Conservation (phyloP, 2,329 filamentous ascomycete species). For the Calonectria fujianensis region DNA sequence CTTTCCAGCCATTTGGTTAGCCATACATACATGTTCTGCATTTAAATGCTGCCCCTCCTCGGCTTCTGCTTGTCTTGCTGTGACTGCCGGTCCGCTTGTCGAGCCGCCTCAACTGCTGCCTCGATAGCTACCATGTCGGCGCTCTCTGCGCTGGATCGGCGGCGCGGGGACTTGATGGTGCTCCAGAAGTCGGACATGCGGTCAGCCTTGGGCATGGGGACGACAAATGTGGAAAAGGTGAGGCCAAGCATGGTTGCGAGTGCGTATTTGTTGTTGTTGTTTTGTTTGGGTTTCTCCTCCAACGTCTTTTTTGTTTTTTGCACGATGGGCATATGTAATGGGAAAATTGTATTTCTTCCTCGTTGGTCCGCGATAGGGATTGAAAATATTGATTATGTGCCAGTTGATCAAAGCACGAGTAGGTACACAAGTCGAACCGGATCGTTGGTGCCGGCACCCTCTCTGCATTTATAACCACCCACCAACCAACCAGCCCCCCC, state of each 20-base stretch:
- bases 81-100: neutral
- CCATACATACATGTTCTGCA: too few species aligned
- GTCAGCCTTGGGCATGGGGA: slow-evolving; percentile 42
- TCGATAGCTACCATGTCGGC: slow-evolving; percentile 43
- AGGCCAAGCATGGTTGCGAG: slow-evolving; percentile 50
- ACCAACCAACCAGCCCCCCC: neutral
- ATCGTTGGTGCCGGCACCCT: neutral
- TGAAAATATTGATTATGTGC: neutral
- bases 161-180: slow-evolving; percentile 45
- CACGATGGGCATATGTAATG: too few species aligned
- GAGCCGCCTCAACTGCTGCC: slow-evolving; percentile 33
- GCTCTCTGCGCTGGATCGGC: slow-evolving; percentile 43
- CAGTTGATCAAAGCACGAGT: neutral
- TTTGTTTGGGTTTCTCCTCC: neutral
- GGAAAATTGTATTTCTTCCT: neutral
- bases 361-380: neutral
- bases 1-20: too few species aligned
- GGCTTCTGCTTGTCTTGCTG: slow-evolving; percentile 21
- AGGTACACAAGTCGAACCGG: too few species aligned
- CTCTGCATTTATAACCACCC: slow-evolving; percentile 2
- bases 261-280: neutral
- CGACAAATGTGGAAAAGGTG: slow-evolving; percentile 43
- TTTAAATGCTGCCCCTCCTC: slow-evolving; percentile 4
- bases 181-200: slow-evolving; percentile 40
- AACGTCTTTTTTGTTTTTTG: too few species aligned